Evolutionary conservation across 352 stramenopile genomes (phyloP).

Genomic region (Pythium vanterpoolii): DNA sequence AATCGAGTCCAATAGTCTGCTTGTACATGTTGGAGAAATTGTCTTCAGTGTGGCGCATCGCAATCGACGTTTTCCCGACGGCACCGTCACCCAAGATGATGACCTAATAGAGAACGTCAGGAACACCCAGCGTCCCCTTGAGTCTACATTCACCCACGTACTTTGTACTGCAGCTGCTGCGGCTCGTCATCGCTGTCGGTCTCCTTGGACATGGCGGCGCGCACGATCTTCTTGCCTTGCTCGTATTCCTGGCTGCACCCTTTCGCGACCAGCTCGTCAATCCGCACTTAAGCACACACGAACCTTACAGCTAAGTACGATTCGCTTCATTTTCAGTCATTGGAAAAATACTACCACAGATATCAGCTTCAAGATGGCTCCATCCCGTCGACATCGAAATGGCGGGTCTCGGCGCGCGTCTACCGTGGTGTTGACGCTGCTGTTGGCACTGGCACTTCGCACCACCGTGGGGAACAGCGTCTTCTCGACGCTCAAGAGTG

Average conservation of each 20-base stretch:
- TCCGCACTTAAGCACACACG: constrained; percentile 16
- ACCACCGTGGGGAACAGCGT: background rate
- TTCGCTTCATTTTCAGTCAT: background rate
- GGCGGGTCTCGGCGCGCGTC: background rate
- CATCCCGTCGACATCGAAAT: background rate
- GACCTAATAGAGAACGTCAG: constrained; percentile 43
- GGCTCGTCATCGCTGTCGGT: constrained; percentile 79
- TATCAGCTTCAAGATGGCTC: constrained; percentile 21
- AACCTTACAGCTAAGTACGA: constrained; percentile 10
- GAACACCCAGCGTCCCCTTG: background rate
- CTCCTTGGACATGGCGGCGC: constrained; percentile 67
- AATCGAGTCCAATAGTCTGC: constrained; percentile 94
- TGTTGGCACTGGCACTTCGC: background rate
- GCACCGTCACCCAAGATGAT: constrained; percentile 93
- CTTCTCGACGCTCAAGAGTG: constrained; percentile 34
- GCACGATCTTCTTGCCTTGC: background rate
- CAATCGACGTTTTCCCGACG: constrained; percentile 95
- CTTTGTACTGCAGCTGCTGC: constrained; percentile 88
- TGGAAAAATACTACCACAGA: too few relatives aligned
- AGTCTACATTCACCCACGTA: constrained; percentile 4
- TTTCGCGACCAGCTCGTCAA: constrained; percentile 19
- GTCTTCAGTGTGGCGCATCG: constrained; percentile 89
- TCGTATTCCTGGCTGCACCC: background rate
- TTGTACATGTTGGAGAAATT: constrained; percentile 94
- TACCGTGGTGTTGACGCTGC: background rate